Conservation (phyloP, 805 yeast genomes). For the baker's yeast (Saccharomyces cerevisiae) region DNA sequence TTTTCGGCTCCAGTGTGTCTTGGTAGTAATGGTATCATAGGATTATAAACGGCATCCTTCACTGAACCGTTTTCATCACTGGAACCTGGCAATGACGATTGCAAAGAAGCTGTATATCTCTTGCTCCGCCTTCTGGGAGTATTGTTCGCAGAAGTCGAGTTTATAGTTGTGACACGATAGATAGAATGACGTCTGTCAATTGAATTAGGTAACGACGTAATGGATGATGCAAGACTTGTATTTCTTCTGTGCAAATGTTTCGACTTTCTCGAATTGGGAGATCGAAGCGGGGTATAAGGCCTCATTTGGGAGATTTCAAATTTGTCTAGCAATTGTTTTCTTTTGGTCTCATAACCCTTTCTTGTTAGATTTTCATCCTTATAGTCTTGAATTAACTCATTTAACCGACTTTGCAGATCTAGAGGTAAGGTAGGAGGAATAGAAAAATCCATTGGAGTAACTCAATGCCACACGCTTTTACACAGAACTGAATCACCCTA, state of each 20-base stretch:
- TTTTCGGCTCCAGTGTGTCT: conserved; percentile 35
- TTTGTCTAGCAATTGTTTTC: conserved; percentile 27
- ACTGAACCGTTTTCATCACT: not conserved
- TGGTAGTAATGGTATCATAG: conserved; percentile 34
- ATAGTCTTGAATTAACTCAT: conserved; percentile 41
- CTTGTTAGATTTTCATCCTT: conserved; percentile 65
- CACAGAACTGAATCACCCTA: not conserved
- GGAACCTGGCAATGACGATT: conserved; percentile 25
- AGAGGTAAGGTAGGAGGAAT: conserved; percentile 38
- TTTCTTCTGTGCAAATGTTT: not conserved
- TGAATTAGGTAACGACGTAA: not conserved
- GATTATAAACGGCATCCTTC: conserved; percentile 16
- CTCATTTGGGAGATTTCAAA: not conserved
- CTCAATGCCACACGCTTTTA: conserved; percentile 4
- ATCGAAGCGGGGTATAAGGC: not conserved
- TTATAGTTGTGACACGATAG: conserved; percentile 26
- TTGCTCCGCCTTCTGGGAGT: conserved; percentile 10
- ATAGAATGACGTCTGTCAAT: conserved; percentile 10
- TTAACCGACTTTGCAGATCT: conserved; percentile 31
- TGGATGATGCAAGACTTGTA: not conserved
- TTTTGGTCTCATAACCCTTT: conserved; percentile 60
- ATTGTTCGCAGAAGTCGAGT: conserved; percentile 18
- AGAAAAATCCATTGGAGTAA: conserved; percentile 37
- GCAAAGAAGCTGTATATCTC: conserved; percentile 13
- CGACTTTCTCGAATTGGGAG: not conserved